Percentiles rank a stretch among this genome's conserved stretches.
Conservation (phyloP, 2,329 filamentous ascomycete species). For the Curvularia lunata region DNA sequence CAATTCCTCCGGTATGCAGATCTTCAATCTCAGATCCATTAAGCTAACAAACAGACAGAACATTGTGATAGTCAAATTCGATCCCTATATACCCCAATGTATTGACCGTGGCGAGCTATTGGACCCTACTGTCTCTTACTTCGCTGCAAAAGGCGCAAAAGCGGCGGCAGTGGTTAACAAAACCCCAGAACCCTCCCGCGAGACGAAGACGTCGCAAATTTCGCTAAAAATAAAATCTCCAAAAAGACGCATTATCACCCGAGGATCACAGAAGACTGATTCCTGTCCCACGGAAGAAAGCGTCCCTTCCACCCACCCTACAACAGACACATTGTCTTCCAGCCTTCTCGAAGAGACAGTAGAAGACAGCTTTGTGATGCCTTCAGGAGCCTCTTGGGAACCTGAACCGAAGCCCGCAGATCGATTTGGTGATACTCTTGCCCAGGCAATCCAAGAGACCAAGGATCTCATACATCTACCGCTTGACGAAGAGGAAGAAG, state of each 20-base stretch:
- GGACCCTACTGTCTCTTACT: constrained; percentile 65
- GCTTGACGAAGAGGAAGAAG: constrained; percentile 51
- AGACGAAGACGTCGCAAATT: constrained; percentile 26
- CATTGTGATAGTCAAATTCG: constrained; percentile 58
- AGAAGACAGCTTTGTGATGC: constrained; percentile 39
- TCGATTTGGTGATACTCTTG: constrained; percentile 62
- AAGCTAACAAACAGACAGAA: constrained; percentile 33
- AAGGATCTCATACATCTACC: constrained; percentile 65
- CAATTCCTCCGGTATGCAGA: background rate
- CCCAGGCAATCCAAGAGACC: constrained; percentile 68
- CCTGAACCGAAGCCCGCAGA: background rate
- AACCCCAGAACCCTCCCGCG: constrained; percentile 8
- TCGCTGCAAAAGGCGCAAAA: constrained; percentile 62
- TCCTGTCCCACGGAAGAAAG: constrained; percentile 49
- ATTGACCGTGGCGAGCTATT: constrained; percentile 49
- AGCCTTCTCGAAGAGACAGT: constrained; percentile 29
- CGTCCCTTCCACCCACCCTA: constrained; percentile 17
- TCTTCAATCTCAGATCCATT: background rate
- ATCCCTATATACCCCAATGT: constrained; percentile 54
- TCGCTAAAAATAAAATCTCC: constrained; percentile 61
- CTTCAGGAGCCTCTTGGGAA: constrained; percentile 12
- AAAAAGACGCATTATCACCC: constrained; percentile 50
- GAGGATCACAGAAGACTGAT: constrained; percentile 43
- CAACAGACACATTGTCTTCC: constrained; percentile 1
- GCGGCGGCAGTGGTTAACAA: constrained; percentile 8